phyloP scores from a whole-genome alignment of 2,329 filamentous ascomycete genomes.

The Didymella pinodella region DNA sequence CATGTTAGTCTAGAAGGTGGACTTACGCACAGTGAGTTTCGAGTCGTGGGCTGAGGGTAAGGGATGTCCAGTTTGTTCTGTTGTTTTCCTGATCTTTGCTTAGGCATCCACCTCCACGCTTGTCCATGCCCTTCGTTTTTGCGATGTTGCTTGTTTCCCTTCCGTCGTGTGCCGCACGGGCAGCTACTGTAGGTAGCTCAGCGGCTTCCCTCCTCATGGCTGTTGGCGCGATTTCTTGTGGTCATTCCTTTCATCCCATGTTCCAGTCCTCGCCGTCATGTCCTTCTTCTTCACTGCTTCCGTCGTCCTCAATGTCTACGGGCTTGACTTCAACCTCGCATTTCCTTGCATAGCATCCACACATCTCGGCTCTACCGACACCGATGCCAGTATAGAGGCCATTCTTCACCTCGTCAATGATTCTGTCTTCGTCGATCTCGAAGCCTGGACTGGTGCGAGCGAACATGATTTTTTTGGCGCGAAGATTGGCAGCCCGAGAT shows the following conservation, averaged over 20 bases:
- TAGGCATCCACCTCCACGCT: not conserved
- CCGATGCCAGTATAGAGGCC: slow-evolving; percentile 36
- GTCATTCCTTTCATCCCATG: slow-evolving; percentile 6
- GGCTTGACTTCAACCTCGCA: slow-evolving; percentile 36
- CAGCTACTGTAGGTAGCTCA: not conserved
- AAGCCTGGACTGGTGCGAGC: slow-evolving; percentile 20
- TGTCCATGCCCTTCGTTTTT: not conserved
- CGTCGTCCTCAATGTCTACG: slow-evolving; percentile 36
- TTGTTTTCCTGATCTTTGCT: not conserved
- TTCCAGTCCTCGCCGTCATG: slow-evolving; percentile 22
- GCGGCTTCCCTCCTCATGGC: not conserved
- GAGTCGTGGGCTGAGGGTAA: not conserved
- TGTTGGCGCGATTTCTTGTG: not conserved
- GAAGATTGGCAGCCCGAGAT: slow-evolving; percentile 27
- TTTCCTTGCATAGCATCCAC: slow-evolving; percentile 33
- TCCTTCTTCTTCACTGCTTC: slow-evolving; percentile 25
- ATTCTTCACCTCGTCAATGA: slow-evolving; percentile 33
- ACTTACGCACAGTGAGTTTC: not conserved
- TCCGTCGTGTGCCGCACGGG: not conserved
- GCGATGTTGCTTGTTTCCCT: not conserved
- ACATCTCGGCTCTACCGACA: slow-evolving; percentile 25
- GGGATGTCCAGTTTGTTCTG: not conserved
- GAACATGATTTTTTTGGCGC: slow-evolving; percentile 37
- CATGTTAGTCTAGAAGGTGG: not conserved
- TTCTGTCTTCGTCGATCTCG: slow-evolving; percentile 34